Evolutionary conservation across 805 yeast species (phyloP).

Genomic region (Teunomyces stri): DNA sequence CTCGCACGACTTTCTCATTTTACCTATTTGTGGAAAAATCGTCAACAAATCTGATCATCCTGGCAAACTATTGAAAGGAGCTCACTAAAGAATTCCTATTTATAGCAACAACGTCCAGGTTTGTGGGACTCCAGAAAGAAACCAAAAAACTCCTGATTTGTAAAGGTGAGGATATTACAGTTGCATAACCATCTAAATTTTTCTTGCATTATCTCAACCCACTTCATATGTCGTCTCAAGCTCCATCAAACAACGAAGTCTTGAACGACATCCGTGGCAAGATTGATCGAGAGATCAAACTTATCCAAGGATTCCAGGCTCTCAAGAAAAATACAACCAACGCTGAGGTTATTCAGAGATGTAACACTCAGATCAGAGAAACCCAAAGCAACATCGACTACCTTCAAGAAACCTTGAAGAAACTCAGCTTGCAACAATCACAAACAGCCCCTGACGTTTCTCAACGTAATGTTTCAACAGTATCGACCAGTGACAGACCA

Average conservation of each 20-base stretch:
- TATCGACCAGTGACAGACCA: conserved; percentile 2
- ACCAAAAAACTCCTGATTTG: neutral
- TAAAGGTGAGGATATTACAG: neutral
- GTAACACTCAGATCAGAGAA: conserved; percentile 87
- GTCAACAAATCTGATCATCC: conserved; percentile 5
- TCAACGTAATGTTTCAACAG: conserved; percentile 5
- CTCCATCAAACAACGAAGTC: conserved; percentile 24
- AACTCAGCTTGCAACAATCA: conserved; percentile 43
- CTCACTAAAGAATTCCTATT: conserved; percentile 1
- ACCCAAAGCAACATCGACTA: conserved; percentile 90
- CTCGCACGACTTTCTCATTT: neutral
- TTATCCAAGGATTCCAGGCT: conserved; percentile 83
- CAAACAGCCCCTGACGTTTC: conserved; percentile 10
- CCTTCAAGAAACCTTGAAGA: conserved; percentile 71
- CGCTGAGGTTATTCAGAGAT: conserved; percentile 80
- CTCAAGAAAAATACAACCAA: conserved; percentile 78
- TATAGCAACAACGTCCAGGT: neutral
- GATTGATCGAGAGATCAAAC: conserved; percentile 84
- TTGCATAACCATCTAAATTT: neutral
- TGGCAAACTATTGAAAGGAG: neutral
- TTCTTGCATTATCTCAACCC: neutral
- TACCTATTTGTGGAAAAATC: conserved; percentile 4
- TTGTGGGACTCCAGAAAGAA: neutral
- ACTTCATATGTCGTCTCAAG: conserved; percentile 7
- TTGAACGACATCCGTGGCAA: conserved; percentile 73